These are phyloP conservation scores for Linnemannia zychae DNA, from an alignment of 192 early-diverging fungal species.

Conservation along the genomic window DNA sequence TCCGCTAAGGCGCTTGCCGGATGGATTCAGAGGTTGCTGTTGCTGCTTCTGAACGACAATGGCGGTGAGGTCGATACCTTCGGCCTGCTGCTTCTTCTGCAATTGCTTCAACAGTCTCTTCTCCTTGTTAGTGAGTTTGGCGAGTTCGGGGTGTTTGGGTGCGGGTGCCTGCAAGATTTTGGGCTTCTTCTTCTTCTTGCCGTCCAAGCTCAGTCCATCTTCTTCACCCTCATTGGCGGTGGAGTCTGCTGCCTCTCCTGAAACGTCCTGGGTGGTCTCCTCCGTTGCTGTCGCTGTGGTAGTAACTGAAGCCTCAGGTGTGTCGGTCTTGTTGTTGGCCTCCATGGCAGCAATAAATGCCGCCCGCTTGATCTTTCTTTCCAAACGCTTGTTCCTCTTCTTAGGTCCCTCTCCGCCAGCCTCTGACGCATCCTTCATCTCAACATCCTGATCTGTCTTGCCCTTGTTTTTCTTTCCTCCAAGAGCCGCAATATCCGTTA, in stretches of 20 bases:
- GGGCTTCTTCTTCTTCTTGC: constrained; percentile 17
- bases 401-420: constrained; percentile 1
- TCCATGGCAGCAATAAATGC: constrained; percentile 50
- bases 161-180: neutral
- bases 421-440: constrained; percentile 9
- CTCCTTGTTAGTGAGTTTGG: constrained; percentile 51
- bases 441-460: neutral
- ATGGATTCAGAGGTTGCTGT: constrained; percentile 19
- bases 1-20: constrained; percentile 8
- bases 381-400: constrained; percentile 55
- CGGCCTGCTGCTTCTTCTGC: constrained; percentile 42
- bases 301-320: neutral
- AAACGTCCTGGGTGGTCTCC: neutral
- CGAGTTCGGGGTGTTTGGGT: constrained; percentile 23
- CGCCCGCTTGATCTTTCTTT: constrained; percentile 51
- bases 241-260: neutral
- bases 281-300: neutral
- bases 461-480: constrained; percentile 10
- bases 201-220: neutral
- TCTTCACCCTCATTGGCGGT: neutral
- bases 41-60: neutral
- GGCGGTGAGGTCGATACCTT: constrained; percentile 38
- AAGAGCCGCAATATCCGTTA: constrained; percentile 40
- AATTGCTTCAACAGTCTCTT: constrained; percentile 51
- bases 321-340: constrained; percentile 13